A percentile compares a stretch with the other conserved stretches of the same genome.
Evolutionary conservation across 805 yeast species (phyloP).

Genomic region (Kurtzmaniella cleridarum): DNA sequence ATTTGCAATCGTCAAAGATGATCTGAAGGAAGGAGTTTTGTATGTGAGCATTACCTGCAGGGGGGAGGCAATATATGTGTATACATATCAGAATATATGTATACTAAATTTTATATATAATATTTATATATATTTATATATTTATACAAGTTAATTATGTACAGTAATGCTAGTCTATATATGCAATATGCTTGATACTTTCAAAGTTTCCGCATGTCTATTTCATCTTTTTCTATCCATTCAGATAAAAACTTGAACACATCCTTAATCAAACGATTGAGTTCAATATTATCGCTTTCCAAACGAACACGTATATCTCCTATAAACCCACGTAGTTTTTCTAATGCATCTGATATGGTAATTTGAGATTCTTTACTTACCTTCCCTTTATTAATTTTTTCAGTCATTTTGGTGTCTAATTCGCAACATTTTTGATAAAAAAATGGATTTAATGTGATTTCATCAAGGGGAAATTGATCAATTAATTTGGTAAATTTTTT

Average conservation of each 20-base stretch:
- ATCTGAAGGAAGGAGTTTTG: no score
- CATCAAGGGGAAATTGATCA: constrained; percentile 27
- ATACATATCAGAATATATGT: no score
- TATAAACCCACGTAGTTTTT: constrained; percentile 23
- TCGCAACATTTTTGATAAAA: constrained; percentile 25
- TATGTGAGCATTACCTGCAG: no score
- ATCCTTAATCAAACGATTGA: constrained; percentile 13
- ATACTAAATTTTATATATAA: no score
- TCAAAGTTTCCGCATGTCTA: constrained; percentile 8
- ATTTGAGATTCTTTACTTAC: constrained; percentile 1
- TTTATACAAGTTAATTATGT: no score
- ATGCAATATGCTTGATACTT: background rate
- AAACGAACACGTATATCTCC: constrained; percentile 32
- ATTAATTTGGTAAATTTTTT: constrained; percentile 13
- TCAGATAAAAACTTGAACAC: constrained; percentile 19
- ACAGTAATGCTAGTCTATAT: background rate
- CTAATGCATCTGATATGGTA: constrained; percentile 5
- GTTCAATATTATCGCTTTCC: constrained; percentile 25
- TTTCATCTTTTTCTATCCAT: constrained; percentile 16
- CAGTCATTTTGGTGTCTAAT: constrained; percentile 19
- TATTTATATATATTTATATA: no score
- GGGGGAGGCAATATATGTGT: no score
- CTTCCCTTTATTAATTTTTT: constrained; percentile 9
- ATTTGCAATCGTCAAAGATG: no score
- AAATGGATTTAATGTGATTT: constrained; percentile 26